Base-by-base conservation (phyloP, 2,329 filamentous ascomycete genomes). In the Coniochaeta prunicola region DNA sequence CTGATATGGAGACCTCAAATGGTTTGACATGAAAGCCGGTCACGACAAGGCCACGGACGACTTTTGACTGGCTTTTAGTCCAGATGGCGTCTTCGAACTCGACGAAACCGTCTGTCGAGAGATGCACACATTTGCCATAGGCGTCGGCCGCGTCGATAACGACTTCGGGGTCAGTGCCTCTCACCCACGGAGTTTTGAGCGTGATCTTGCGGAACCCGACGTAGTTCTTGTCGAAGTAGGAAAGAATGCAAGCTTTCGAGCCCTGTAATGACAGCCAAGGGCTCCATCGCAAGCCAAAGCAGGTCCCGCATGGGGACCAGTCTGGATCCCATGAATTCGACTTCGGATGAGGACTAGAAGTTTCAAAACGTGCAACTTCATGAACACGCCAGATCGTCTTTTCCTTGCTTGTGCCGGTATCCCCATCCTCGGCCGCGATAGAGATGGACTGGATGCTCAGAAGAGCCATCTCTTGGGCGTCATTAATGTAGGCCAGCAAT, bases 161-260 rank as follows among this genome's bases (percentile, higher is more conserved):
- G 1, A 83, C 59, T 1, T 65, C 62, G 1, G 79, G 74, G 1
- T 70, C 61, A 17, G 73, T 56, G 2, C 73, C 72, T 36, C 64
- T 67, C 0, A 63, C 62, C 74, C 74, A 77, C 0, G 68, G 50
- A 0, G 64, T 66, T 1, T 68, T 61, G 19, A 84, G 65, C 0
- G 76, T 76, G 53, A 85, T 63, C 42, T 74, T 73, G 19, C 81
- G 76, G 63, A 85, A 85, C 1, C 82, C 82, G 50, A 85, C 75
- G 59, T 84, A 77, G 62, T 81, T 78, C 36, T 71, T 73, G 1
- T 78, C 71, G 10, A 81, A 67, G 62, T 82, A 84, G 0, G 80
- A 79, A 3, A 86, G 59, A 1, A 80, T 73, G 19, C 77, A 76
- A 0, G 72, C 74, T 21, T 70, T 70, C 1, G 65, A 70, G 5